phyloP scores from a whole-genome alignment of 495 filamentous ascomycete genomes.

The Podospora tetraspora region DNA sequence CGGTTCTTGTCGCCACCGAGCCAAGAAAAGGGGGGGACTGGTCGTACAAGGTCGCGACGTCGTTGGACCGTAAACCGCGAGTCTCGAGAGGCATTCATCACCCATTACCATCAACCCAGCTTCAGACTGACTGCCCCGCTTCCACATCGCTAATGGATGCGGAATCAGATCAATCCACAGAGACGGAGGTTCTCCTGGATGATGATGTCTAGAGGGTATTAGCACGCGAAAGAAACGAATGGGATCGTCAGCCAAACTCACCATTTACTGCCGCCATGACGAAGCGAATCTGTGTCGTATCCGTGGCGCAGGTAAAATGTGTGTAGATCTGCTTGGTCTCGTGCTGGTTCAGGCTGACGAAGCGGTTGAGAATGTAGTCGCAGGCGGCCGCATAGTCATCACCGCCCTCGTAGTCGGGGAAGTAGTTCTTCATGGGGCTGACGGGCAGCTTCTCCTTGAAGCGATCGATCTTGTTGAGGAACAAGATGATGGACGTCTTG shows the following conservation, averaged over 20 bases:
- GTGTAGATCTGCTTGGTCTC: slow-evolving; percentile 99
- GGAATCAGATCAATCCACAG: slow-evolving; percentile 87
- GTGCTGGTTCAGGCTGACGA: slow-evolving; percentile 95
- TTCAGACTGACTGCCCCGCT: background rate
- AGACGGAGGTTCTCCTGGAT: slow-evolving; percentile 99
- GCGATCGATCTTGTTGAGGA: slow-evolving; percentile 99
- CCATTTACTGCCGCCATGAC: slow-evolving; percentile 99
- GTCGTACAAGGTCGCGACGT: background rate
- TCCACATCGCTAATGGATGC: background rate
- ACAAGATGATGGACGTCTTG: slow-evolving; percentile 98
- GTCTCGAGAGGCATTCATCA: slow-evolving; percentile 16
- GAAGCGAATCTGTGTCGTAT: slow-evolving; percentile 97
- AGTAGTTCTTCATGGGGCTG: slow-evolving; percentile 99
- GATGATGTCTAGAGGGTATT: slow-evolving; percentile 75
- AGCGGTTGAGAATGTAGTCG: slow-evolving; percentile 95
- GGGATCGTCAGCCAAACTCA: slow-evolving; percentile 41
- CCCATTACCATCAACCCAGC: slow-evolving; percentile 8
- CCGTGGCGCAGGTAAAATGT: slow-evolving; percentile 97
- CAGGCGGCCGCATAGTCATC: slow-evolving; percentile 89
- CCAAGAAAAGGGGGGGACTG: background rate
- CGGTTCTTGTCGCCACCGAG: background rate
- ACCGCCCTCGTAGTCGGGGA: slow-evolving; percentile 96
- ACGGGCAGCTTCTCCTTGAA: slow-evolving; percentile 99
- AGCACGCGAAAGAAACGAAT: slow-evolving; percentile 18
- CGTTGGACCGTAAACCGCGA: slow-evolving; percentile 1